These are phyloP conservation scores for Lactifluus piperatus DNA, from an alignment of 768 basidiomycete species.

Conservation along the genomic window DNA sequence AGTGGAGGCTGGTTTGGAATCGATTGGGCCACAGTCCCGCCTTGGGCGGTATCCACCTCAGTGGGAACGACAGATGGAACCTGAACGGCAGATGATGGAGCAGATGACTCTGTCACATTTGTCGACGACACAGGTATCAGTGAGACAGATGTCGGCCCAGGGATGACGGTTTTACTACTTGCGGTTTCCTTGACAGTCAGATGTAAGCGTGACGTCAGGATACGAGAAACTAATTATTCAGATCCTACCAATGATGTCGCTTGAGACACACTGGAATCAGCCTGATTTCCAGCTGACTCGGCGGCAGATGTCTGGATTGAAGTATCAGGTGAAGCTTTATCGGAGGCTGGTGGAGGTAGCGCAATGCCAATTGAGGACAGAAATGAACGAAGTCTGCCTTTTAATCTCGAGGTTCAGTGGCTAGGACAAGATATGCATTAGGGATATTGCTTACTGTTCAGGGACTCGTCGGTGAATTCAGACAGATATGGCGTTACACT, in stretches of 20 bases:
- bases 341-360: neutral
- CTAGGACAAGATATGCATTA: neutral
- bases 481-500: neutral
- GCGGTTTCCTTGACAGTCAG: neutral
- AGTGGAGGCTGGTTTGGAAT: neutral
- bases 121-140: neutral
- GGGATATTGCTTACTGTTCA: conserved; percentile 2
- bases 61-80: neutral
- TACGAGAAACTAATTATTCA: neutral
- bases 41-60: neutral
- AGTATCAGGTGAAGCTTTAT: neutral
- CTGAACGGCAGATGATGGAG: neutral
- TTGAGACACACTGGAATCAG: neutral
- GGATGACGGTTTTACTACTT: neutral
- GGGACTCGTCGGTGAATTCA: neutral
- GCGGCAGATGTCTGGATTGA: neutral
- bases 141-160: neutral
- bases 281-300: neutral
- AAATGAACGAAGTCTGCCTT: conserved; percentile 8
- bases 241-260: neutral
- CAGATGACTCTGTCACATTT: neutral
- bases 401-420: neutral
- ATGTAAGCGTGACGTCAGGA: neutral
- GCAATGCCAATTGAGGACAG: conserved; percentile 3
- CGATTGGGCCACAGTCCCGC: neutral